Evolutionary conservation across 768 basidiomycete species (phyloP).

Genomic region (Podaxis sp.): DNA sequence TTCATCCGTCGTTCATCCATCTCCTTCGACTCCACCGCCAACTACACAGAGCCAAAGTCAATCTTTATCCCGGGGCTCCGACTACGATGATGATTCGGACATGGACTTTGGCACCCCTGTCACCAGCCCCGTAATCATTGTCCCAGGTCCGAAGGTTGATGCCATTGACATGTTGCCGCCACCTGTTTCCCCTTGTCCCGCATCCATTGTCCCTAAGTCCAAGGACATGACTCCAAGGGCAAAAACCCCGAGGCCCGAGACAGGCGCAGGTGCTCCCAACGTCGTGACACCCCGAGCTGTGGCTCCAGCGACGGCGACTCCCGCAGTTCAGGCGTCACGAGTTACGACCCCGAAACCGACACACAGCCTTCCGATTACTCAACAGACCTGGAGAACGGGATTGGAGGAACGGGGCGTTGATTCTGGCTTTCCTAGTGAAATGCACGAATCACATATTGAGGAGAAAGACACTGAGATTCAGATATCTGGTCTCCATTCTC

Average conservation of each 20-base stretch:
- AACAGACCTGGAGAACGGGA: not conserved
- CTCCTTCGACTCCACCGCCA: not conserved
- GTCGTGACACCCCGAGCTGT: not conserved
- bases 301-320: not conserved
- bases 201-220: not conserved
- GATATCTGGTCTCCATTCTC: not conserved
- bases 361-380: too few relatives aligned
- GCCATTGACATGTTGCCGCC: conserved; percentile 4
- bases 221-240: not conserved
- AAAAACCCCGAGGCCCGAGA: not conserved
- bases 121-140: conserved; percentile 13
- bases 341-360: not conserved
- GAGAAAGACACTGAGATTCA: not conserved
- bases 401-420: not conserved
- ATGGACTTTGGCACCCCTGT: conserved; percentile 15
- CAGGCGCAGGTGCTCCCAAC: not conserved
- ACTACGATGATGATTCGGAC: conserved; percentile 11
- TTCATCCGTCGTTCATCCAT: not conserved
- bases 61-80: not conserved
- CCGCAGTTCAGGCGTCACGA: not conserved
- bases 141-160: not conserved
- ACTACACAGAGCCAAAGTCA: not conserved
- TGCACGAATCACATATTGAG: not conserved
- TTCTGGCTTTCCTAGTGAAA: not conserved
- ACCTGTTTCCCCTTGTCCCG: conserved; percentile 3